These are phyloP conservation scores for Aspergillus sp. DNA, from an alignment of 2,329 filamentous ascomycete species.

Conservation along the genomic window DNA sequence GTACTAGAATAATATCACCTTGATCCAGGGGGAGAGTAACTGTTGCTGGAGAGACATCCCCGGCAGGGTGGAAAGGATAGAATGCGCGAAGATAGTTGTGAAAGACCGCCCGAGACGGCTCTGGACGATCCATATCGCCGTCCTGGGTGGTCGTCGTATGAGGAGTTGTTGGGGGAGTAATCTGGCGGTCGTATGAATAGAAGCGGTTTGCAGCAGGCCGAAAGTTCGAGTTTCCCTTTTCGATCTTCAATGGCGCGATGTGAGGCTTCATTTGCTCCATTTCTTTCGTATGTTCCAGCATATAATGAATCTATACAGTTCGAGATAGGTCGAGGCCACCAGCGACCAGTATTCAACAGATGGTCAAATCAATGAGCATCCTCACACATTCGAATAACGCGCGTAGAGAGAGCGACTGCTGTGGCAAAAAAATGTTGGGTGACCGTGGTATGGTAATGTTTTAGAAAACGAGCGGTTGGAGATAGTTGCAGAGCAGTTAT, in stretches of 20 bases:
- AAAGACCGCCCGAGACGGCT: slow-evolving; percentile 65
- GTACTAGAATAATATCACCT: slow-evolving; percentile 89
- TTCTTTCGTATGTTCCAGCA: slow-evolving; percentile 22
- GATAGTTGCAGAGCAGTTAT: background rate
- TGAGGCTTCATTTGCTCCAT: slow-evolving; percentile 38
- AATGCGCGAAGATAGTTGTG: slow-evolving; percentile 94
- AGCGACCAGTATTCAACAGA: slow-evolving; percentile 34
- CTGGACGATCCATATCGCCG: slow-evolving; percentile 48
- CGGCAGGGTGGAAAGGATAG: slow-evolving; percentile 83
- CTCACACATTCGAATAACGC: slow-evolving; percentile 13
- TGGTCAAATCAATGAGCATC: slow-evolving; percentile 29
- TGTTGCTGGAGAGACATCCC: slow-evolving; percentile 75
- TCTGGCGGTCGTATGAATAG: slow-evolving; percentile 49
- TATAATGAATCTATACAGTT: background rate
- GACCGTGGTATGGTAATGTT: background rate
- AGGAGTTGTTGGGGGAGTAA: slow-evolving; percentile 76
- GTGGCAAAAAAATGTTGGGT: too few relatives aligned
- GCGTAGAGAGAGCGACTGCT: background rate
- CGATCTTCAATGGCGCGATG: slow-evolving; percentile 40
- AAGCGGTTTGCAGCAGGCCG: slow-evolving; percentile 20
- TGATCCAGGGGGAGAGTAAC: slow-evolving; percentile 86
- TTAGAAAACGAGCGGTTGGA: background rate
- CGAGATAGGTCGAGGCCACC: slow-evolving; percentile 23
- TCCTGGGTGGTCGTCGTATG: slow-evolving; percentile 59
- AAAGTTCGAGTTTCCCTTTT: slow-evolving; percentile 33